Evolutionary conservation across 371 early-diverging fungal species (phyloP), one percentile per base, ranked within the genome.

Genomic region (Batkoa obscura): DNA sequence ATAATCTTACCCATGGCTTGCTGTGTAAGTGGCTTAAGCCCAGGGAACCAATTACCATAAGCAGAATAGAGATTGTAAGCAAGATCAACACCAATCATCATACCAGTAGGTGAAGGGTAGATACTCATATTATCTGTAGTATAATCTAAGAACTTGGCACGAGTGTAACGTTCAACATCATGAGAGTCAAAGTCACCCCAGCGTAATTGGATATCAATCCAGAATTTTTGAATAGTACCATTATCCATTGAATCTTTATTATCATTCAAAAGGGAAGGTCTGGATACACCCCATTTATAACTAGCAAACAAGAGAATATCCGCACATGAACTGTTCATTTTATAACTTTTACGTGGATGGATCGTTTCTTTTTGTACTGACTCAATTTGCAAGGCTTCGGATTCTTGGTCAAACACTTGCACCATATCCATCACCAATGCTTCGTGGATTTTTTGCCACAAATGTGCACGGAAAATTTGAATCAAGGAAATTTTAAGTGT

Each of bases 371-470:
- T 98, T 62, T 95, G 94, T 38, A 98, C 97, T 3, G 94, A 92
- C 67, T 95, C 95, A 59, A 98, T 94, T 63, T 94, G 96, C 50
- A 98, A 72, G 2, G 96, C 94, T 64, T 96, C 94, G 49, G 94
- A 69, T 66, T 97, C 96, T 60, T 94, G 93, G 74, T 98, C 98
- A 64, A 98, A 81, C 15, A 97, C 94, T 67, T 96, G 96, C 72
- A 94, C 84, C 58, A 73, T 45, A 72, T 93, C 92, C 81, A 90
- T 83, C 4, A 91, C 88, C 59, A 94, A 64, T n/a, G 83, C 80
- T 72, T 97, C 94, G 73, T 99, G 96, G 56, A 99, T 94, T 76
- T 95, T 95, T 66, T 93, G 90, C 99, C 99, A 99, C 71, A 99
- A 88, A 71, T 94, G 93, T 46, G 96, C 94, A 63, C 99, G 84